Conservation (phyloP, 768 basidiomycete species). For the Suillus sp. region DNA sequence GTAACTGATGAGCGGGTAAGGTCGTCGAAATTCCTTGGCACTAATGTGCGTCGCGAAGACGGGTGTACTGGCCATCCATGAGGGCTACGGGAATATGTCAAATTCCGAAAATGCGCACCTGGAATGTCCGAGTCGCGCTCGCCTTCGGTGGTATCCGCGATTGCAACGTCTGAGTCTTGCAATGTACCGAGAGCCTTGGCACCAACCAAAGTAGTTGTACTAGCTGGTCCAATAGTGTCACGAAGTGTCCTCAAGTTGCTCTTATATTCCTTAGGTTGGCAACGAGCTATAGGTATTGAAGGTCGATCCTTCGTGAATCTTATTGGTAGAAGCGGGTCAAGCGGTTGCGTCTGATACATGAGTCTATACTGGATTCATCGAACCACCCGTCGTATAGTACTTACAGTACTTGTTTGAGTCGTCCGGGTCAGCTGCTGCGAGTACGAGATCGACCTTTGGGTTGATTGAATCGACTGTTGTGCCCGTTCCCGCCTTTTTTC, state of each 20-base stretch:
- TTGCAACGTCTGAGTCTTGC: not conserved
- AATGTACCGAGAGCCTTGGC: not conserved
- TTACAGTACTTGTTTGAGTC: not conserved
- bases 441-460: not conserved
- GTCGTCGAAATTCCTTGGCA: not conserved
- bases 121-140: not conserved
- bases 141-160: not conserved
- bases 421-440: no score
- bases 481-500: not conserved
- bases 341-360: not conserved
- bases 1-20: conserved; percentile 15
- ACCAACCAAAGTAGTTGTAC: rapidly evolving
- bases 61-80: not conserved
- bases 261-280: not conserved
- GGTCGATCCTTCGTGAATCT: not conserved
- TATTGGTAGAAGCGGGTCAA: not conserved
- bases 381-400: not conserved
- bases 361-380: not conserved
- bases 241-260: not conserved
- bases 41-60: not conserved
- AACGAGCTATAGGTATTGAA: not conserved
- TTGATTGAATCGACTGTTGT: not conserved
- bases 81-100: not conserved
- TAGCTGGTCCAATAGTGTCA: not conserved
- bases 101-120: not conserved